These are phyloP conservation scores for Mimosa bimucronata DNA, from an alignment of 306 rosid species.

Conservation along the genomic window DNA sequence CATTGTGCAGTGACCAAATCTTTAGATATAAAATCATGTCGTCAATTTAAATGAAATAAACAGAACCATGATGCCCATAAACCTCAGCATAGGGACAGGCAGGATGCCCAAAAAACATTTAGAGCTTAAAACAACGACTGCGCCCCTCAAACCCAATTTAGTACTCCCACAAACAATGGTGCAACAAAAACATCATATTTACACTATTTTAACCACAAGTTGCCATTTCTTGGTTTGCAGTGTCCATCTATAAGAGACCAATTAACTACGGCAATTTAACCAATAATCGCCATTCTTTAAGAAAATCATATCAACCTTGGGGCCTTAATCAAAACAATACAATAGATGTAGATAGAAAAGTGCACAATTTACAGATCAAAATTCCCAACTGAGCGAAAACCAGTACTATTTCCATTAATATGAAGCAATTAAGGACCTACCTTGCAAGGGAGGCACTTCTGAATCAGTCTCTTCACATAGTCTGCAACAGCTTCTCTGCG, in stretches of 20 bases:
- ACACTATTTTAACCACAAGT: constrained; percentile 18
- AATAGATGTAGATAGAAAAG: background rate
- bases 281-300: background rate
- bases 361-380: constrained; percentile 28
- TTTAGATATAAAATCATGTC: too few relatives aligned
- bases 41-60: constrained; percentile 20
- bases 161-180: background rate
- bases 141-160: constrained; percentile 3
- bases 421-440: constrained; percentile 49
- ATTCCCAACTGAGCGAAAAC: constrained; percentile 1
- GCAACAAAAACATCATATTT: constrained; percentile 17
- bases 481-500: constrained; percentile 83
- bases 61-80: background rate
- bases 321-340: constrained; percentile 11
- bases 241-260: background rate
- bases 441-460: constrained; percentile 90
- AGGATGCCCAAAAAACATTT: background rate
- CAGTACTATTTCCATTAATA: background rate
- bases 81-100: constrained; percentile 16
- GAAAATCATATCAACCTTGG: constrained; percentile 9
- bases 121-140: constrained; percentile 15
- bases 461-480: constrained; percentile 79
- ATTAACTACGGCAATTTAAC: background rate
- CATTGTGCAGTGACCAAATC: too few relatives aligned
- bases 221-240: constrained; percentile 21